phyloP scores from a whole-genome alignment of 164 flowering plant species.

The Aristolochia contorta region DNA sequence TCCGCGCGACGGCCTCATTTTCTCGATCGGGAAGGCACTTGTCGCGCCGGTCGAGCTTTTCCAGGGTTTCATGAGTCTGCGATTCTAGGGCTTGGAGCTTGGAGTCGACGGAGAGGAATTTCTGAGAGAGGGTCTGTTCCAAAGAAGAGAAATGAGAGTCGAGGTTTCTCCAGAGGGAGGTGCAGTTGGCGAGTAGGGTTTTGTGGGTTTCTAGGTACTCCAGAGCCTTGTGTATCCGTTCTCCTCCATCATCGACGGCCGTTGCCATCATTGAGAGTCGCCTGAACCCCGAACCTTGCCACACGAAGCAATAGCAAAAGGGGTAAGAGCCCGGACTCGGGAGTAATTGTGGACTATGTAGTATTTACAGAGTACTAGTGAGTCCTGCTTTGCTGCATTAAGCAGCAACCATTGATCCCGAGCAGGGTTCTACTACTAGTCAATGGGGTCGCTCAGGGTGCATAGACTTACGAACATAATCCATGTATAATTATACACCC shows the following conservation, averaged over 20 bases:
- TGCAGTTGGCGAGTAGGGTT: conserved; percentile 27
- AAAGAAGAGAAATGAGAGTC: conserved; percentile 32
- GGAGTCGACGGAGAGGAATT: conserved; percentile 31
- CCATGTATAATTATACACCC: too few relatives aligned
- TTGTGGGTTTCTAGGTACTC: conserved; percentile 29
- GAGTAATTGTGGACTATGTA: too few relatives aligned
- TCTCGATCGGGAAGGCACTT: conserved; percentile 39
- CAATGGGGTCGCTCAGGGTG: too few relatives aligned
- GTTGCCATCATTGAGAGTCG: neutral
- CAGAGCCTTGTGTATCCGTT: conserved; percentile 3
- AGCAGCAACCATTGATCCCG: too few relatives aligned
- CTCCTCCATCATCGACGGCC: neutral
- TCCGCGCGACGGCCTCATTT: conserved; percentile 22
- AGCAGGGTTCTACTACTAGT: too few relatives aligned
- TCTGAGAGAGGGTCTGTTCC: conserved; percentile 21
- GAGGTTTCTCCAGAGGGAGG: conserved; percentile 34
- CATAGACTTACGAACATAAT: too few relatives aligned
- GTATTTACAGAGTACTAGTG: too few relatives aligned
- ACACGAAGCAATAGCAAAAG: too few relatives aligned
- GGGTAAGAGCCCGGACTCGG: too few relatives aligned
- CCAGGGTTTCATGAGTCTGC: conserved; percentile 24
- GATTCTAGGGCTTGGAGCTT: conserved; percentile 32
- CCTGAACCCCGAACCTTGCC: too few relatives aligned
- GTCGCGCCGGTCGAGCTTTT: conserved; percentile 28
- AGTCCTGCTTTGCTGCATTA: too few relatives aligned